These are phyloP conservation scores for Rhypophila decipiens DNA, from an alignment of 495 filamentous ascomycete genomes.

Conservation along the genomic window DNA sequence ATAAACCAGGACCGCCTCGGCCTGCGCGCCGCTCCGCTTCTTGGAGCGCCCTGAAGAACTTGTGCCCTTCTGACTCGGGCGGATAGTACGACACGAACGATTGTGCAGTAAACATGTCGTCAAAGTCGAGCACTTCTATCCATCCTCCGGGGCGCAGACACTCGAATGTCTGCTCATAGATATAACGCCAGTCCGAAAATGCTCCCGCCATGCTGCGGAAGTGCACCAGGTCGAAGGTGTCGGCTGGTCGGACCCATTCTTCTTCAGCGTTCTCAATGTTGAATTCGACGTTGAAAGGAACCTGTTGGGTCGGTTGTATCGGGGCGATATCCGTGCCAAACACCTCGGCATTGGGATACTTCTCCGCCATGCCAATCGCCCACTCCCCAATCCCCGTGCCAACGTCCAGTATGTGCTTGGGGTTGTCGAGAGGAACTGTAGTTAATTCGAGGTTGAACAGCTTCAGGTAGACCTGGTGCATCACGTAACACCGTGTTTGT, in stretches of 20 bases:
- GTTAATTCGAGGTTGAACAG: slow-evolving; percentile 55
- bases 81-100: slow-evolving; percentile 37
- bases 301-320: slow-evolving; percentile 46
- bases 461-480: slow-evolving; percentile 59
- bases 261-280: slow-evolving; percentile 63
- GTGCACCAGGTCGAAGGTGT: slow-evolving; percentile 62
- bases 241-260: slow-evolving; percentile 47
- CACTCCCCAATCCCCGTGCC: slow-evolving; percentile 67
- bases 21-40: slow-evolving; percentile 39
- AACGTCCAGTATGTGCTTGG: slow-evolving; percentile 57
- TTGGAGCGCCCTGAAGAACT: slow-evolving; percentile 25
- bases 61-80: slow-evolving; percentile 29
- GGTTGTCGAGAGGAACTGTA: slow-evolving; percentile 48
- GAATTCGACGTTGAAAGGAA: slow-evolving; percentile 61
- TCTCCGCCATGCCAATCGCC: slow-evolving; percentile 66
- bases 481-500: slow-evolving; percentile 61
- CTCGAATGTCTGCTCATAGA: slow-evolving; percentile 55
- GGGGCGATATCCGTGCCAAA: slow-evolving; percentile 64
- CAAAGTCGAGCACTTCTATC: slow-evolving; percentile 57
- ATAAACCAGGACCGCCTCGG: slow-evolving; percentile 44
- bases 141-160: slow-evolving; percentile 60
- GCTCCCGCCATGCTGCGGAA: slow-evolving; percentile 57
- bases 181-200: slow-evolving; percentile 54
- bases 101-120: slow-evolving; percentile 30
- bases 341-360: slow-evolving; percentile 55